Evolutionary conservation across 306 rosid genomes (phyloP).

Genomic region (Glycine soja): DNA sequence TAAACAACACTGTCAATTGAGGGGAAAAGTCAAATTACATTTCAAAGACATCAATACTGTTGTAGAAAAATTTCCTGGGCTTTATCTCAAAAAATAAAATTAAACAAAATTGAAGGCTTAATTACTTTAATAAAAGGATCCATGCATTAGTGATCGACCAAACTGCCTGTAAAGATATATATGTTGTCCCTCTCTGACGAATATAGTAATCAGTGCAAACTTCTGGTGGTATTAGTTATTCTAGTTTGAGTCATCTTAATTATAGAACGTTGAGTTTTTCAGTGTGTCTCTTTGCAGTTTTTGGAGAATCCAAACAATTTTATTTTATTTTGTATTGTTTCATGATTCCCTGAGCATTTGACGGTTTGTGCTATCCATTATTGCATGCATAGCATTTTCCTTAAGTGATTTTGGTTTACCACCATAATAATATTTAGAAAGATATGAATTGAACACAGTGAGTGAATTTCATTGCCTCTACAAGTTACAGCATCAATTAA

Average conservation of each 20-base stretch:
- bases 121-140: neutral
- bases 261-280: too few relatives aligned
- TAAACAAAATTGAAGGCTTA: neutral
- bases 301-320: neutral
- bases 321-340: neutral
- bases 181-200: neutral
- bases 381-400: neutral
- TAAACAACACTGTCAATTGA: neutral
- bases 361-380: neutral
- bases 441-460: too few relatives aligned
- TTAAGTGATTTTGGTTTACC: neutral
- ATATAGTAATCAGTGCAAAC: neutral
- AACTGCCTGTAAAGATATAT: neutral
- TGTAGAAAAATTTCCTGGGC: constrained; percentile 26
- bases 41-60: constrained; percentile 37
- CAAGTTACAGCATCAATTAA: too few relatives aligned
- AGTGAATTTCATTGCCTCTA: too few relatives aligned
- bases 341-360: too few relatives aligned
- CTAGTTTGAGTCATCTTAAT: neutral
- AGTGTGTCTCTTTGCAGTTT: too few relatives aligned
- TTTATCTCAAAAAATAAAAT: neutral
- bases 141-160: neutral
- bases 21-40: constrained; percentile 43
- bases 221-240: neutral
- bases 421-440: neutral